phyloP scores from a whole-genome alignment of 441 rosid genomes.

The Populus hybrid region DNA sequence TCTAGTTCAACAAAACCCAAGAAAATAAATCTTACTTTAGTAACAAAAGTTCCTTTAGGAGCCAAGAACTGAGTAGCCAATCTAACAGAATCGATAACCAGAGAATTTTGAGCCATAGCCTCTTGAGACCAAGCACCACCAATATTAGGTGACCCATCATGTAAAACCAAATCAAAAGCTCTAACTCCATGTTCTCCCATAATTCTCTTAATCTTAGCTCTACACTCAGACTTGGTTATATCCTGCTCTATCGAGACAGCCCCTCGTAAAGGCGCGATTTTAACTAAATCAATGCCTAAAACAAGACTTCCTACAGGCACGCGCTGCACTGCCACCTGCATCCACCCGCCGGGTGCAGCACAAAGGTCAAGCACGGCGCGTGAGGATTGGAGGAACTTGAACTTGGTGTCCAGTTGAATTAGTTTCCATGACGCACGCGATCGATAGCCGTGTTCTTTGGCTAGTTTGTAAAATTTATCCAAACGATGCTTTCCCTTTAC shows the following conservation, averaged over 20 bases:
- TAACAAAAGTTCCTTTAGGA: constrained; percentile 67
- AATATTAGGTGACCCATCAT: constrained; percentile 89
- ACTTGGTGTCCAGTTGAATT: constrained; percentile 69
- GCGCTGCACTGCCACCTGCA: constrained; percentile 87
- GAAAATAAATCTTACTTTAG: constrained; percentile 49
- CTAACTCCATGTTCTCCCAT: constrained; percentile 55
- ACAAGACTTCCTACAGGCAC: constrained; percentile 86
- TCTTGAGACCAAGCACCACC: constrained; percentile 94
- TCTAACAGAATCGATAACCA: constrained; percentile 80
- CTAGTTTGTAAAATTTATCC: constrained; percentile 71
- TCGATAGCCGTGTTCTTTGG: constrained; percentile 90
- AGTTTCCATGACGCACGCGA: constrained; percentile 94
- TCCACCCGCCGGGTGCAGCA: constrained; percentile 97
- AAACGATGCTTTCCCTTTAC: constrained; percentile 80
- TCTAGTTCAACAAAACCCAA: neutral
- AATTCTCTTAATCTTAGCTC: constrained; percentile 51
- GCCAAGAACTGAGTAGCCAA: constrained; percentile 78
- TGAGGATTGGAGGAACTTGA: constrained; percentile 58
- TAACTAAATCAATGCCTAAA: constrained; percentile 77
- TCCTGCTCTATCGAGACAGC: constrained; percentile 71
- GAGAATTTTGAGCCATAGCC: constrained; percentile 79
- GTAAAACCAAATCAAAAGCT: constrained; percentile 73
- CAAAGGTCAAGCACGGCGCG: constrained; percentile 86
- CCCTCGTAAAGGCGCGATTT: constrained; percentile 66
- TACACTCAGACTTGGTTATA: constrained; percentile 71